Percentiles rank a stretch among this genome's conserved stretches.
These are phyloP conservation scores for Syzygium malaccense DNA, from an alignment of 441 rosid species.

Conservation along the genomic window DNA sequence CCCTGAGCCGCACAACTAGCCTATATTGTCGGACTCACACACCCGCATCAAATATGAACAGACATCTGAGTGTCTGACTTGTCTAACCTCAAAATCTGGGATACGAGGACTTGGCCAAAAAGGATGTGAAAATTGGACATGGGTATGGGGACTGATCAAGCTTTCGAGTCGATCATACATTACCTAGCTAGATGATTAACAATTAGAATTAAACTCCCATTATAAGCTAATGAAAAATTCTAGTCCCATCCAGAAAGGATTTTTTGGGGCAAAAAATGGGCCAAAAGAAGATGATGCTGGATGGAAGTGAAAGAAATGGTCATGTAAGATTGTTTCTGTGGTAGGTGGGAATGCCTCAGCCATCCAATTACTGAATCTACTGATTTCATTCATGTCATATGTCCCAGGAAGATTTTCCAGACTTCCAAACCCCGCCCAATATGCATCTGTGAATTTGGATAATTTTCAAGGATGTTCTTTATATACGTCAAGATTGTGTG, in stretches of 20 bases:
- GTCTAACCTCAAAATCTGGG: background rate
- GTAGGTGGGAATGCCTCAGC: background rate
- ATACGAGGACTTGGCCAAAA: background rate
- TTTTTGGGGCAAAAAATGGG: background rate
- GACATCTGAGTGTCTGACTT: background rate
- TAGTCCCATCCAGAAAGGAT: background rate
- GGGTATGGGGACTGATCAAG: background rate
- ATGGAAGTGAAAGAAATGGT: background rate
- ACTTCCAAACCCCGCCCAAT: background rate
- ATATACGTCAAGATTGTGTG: background rate
- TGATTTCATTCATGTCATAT: background rate
- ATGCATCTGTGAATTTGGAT: background rate
- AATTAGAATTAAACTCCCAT: background rate
- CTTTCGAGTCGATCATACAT: background rate
- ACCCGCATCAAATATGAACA: background rate
- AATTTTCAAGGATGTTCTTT: background rate
- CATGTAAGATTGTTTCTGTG: background rate
- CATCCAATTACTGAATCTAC: background rate
- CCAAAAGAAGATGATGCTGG: background rate
- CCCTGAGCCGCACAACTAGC: background rate
- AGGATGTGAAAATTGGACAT: background rate
- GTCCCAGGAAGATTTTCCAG: background rate
- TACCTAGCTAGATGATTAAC: background rate
- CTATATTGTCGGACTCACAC: background rate
- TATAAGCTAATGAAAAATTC: background rate